Evolutionary conservation across 2,329 filamentous ascomycete genomes (phyloP).

Genomic region (Colletotrichum lindemuthianum): DNA sequence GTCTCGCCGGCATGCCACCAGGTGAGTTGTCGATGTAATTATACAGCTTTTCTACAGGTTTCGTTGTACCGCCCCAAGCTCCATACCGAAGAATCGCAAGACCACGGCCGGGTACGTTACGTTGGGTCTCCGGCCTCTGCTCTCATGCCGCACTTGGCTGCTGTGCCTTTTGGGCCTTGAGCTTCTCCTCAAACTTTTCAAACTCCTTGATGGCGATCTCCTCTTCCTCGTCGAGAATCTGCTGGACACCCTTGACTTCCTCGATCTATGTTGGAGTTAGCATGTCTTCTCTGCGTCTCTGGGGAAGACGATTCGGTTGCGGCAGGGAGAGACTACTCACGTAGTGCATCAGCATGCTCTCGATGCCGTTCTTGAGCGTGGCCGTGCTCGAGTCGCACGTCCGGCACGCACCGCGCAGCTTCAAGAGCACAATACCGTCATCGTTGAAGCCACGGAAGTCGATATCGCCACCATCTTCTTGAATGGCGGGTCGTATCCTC

Average conservation of each 20-base stretch:
- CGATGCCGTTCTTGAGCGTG: constrained; percentile 96
- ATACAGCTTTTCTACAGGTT: constrained; percentile 27
- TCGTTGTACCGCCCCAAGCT: constrained; percentile 1
- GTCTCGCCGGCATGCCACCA: constrained; percentile 12
- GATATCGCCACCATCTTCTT: constrained; percentile 97
- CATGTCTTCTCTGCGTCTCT: background rate
- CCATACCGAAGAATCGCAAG: background rate
- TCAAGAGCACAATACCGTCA: constrained; percentile 80
- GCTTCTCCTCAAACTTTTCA: constrained; percentile 91
- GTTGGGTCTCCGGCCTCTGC: background rate
- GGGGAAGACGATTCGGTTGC: background rate
- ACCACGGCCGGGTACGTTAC: background rate
- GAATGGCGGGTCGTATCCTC: constrained; percentile 91
- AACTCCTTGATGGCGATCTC: constrained; percentile 89
- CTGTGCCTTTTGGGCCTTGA: constrained; percentile 63
- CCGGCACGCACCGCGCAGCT: constrained; percentile 90
- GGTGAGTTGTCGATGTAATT: constrained; percentile 9
- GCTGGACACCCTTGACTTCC: constrained; percentile 91
- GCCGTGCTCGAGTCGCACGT: constrained; percentile 98
- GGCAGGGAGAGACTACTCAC: constrained; percentile 62
- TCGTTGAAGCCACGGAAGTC: constrained; percentile 91
- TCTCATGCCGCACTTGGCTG: constrained; percentile 25
- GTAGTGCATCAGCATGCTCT: constrained; percentile 98
- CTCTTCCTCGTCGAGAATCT: constrained; percentile 92
- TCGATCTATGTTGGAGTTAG: constrained; percentile 75